Percentiles rank a stretch among this genome's conserved stretches.
These are phyloP conservation scores for Excoecaria cochinchinensis DNA, from an alignment of 345 rosid species.

Conservation along the genomic window DNA sequence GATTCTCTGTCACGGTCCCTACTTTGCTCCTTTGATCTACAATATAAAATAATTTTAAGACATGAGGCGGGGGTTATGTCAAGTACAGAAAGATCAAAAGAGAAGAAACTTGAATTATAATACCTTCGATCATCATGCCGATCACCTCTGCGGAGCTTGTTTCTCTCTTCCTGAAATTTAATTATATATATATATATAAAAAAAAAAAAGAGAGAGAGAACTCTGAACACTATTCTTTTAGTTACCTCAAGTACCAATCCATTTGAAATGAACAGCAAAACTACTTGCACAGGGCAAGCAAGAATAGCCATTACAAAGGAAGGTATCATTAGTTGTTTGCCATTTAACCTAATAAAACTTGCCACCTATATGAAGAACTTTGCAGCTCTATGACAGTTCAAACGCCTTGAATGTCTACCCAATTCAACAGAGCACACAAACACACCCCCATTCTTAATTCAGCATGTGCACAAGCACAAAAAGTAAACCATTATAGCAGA, in stretches of 20 bases:
- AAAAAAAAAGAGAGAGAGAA: slow-evolving; percentile 29
- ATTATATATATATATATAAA: background rate
- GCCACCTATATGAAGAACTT: background rate
- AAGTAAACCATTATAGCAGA: background rate
- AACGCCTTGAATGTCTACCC: background rate
- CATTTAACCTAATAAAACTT: background rate
- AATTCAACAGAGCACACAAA: background rate
- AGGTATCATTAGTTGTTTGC: background rate
- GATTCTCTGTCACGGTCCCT: slow-evolving; percentile 54
- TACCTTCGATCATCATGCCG: slow-evolving; percentile 57
- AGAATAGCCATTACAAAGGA: background rate
- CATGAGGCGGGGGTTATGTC: background rate
- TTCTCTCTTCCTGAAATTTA: slow-evolving; percentile 77
- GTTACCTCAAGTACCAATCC: slow-evolving; percentile 13
- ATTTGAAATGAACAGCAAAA: background rate
- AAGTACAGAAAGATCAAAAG: background rate
- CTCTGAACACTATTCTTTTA: slow-evolving; percentile 24
- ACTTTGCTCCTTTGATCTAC: slow-evolving; percentile 81
- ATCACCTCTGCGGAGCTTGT: slow-evolving; percentile 63
- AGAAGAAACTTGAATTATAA: background rate
- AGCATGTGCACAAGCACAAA: background rate
- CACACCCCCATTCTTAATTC: background rate
- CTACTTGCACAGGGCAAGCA: background rate
- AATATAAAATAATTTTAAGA: background rate
- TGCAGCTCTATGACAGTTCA: background rate